A percentile compares a stretch with the other conserved stretches of the same genome.
Conservation (phyloP, 192 early-diverging fungal genomes). For the Coemansia sp. region DNA sequence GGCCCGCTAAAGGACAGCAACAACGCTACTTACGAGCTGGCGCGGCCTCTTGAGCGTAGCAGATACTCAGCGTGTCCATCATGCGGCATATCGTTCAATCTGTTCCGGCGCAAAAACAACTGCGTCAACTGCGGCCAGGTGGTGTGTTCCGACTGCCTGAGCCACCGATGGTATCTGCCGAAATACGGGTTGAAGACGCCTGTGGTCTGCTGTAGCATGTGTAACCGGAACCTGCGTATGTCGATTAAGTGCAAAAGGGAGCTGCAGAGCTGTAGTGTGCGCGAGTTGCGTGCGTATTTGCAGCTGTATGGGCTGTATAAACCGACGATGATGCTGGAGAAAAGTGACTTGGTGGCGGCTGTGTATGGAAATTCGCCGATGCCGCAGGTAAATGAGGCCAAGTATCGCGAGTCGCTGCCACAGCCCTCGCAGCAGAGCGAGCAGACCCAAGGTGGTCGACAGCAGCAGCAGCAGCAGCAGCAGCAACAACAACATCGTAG, state of each 20-base stretch:
- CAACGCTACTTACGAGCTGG: constrained; percentile 25
- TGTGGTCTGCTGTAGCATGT: constrained; percentile 32
- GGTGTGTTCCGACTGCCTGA: constrained; percentile 45
- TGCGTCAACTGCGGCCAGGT: constrained; percentile 49
- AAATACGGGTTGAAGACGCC: constrained; percentile 50
- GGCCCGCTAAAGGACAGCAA: constrained; percentile 34
- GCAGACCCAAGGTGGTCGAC: neutral
- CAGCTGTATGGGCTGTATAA: constrained; percentile 41
- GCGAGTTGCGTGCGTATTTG: constrained; percentile 47
- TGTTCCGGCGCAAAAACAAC: constrained; percentile 50
- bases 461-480: neutral
- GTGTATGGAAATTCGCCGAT: constrained; percentile 45
- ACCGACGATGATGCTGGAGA: constrained; percentile 41
- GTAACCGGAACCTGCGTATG: constrained; percentile 40
- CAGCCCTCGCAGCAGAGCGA: constrained; percentile 15
- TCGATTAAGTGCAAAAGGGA: constrained; percentile 35
- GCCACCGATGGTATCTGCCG: constrained; percentile 47
- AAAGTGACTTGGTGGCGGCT: constrained; percentile 42
- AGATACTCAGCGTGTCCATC: constrained; percentile 45
- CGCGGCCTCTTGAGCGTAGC: constrained; percentile 30
- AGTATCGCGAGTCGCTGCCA: constrained; percentile 40
- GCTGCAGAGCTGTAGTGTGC: constrained; percentile 24
- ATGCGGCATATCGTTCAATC: constrained; percentile 42
- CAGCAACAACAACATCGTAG: constrained; percentile 8
- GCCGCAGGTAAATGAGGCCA: constrained; percentile 36